phyloP scores from a whole-genome alignment of 2,329 filamentous ascomycete species.

The Colletotrichum musae region DNA sequence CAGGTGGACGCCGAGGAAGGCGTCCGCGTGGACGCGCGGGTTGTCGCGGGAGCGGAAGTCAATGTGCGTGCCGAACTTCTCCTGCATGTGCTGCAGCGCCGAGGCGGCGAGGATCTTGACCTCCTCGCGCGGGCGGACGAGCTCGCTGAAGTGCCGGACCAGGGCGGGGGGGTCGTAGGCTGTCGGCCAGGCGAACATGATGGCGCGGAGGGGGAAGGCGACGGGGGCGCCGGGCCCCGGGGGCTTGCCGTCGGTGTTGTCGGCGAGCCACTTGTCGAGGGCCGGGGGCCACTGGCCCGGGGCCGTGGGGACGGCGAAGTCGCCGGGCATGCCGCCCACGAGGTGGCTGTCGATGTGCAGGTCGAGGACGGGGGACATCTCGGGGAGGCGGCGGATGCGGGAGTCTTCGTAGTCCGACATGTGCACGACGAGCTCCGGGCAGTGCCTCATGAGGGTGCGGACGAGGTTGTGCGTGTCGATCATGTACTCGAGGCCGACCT shows the following conservation, averaged over 20 bases:
- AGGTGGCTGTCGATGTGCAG: constrained; percentile 1
- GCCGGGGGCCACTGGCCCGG: not conserved
- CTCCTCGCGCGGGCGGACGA: constrained; percentile 1
- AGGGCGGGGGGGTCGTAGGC: not conserved
- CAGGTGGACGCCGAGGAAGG: not conserved
- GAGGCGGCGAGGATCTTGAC: constrained; percentile 1
- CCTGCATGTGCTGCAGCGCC: not conserved
- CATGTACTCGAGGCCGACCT: not conserved
- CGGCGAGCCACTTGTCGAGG: not conserved
- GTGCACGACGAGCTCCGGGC: not conserved
- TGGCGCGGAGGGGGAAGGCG: not conserved
- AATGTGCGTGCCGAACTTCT: not conserved
- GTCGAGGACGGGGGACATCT: not conserved
- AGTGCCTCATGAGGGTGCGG: not conserved
- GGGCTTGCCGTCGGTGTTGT: not conserved
- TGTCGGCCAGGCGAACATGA: constrained; percentile 1
- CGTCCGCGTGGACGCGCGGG: not conserved
- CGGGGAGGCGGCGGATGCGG: not conserved
- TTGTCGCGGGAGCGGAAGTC: not conserved
- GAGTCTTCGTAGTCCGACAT: not conserved
- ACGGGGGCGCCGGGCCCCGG: not conserved
- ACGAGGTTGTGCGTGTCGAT: not conserved
- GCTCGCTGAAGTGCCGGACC: constrained; percentile 4
- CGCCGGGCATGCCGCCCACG: not conserved
- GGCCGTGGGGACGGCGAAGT: not conserved